Percentiles rank a stretch among this genome's conserved stretches.
These are phyloP conservation scores for Fusarium hainanense DNA, from an alignment of 2,329 filamentous ascomycete species.

Conservation along the genomic window DNA sequence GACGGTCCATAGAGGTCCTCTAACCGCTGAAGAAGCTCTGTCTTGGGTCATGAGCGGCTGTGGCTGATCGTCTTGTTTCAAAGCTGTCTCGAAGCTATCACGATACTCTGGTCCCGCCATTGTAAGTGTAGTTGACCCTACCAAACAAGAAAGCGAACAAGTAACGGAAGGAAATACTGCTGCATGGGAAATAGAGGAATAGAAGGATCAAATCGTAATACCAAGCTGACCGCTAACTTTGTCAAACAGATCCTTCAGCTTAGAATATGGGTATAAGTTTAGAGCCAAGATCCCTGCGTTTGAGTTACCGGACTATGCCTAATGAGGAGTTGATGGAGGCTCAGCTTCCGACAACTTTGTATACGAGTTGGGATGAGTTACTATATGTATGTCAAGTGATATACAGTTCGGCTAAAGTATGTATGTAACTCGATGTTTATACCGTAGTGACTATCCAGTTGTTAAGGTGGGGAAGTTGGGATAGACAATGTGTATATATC, in stretches of 20 bases:
- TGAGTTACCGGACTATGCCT: background rate
- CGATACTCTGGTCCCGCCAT: slow-evolving; percentile 1
- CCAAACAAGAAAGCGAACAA: background rate
- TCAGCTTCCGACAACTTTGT: slow-evolving; percentile 11
- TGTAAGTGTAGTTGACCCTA: background rate
- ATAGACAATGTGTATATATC: background rate
- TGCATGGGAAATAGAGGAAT: background rate
- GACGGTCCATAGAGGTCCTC: slow-evolving; percentile 3
- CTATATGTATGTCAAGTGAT: background rate
- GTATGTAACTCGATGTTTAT: background rate
- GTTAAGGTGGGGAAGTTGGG: background rate
- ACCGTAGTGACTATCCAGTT: background rate
- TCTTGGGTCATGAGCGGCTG: background rate
- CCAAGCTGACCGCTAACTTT: background rate
- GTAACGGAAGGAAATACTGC: too few relatives aligned
- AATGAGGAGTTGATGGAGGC: slow-evolving; percentile 16
- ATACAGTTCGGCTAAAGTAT: background rate
- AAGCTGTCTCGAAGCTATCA: background rate
- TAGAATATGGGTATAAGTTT: slow-evolving; percentile 1
- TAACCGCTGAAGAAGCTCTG: background rate
- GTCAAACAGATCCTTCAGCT: slow-evolving; percentile 13
- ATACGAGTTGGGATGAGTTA: background rate
- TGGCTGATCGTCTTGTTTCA: slow-evolving; percentile 1
- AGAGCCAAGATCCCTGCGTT: slow-evolving; percentile 9
- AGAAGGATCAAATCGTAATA: background rate